A percentile compares a stretch with the other conserved stretches of the same genome.
Conservation (phyloP, 257 asterid genomes). For the Petrea volubilis region DNA sequence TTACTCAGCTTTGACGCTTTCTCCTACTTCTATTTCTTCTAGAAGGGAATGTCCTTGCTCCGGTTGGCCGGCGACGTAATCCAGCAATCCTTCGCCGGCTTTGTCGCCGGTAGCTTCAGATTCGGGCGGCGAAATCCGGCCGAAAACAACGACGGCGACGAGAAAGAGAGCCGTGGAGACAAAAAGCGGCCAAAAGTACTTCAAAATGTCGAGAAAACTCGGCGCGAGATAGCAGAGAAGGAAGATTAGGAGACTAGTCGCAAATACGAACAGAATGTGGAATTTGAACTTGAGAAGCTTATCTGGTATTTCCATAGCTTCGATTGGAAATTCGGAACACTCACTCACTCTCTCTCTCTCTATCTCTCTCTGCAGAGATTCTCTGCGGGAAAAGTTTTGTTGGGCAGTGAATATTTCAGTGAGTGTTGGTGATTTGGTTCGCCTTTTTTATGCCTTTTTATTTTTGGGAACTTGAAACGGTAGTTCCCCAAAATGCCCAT, state of each 20-base stretch:
- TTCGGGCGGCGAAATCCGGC: conserved; percentile 54
- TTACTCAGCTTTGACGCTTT: conserved; percentile 13
- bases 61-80: conserved; percentile 56
- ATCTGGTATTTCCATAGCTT: conserved; percentile 57
- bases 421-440: conserved; percentile 19
- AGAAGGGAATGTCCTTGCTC: conserved; percentile 32
- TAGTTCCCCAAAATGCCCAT: conserved; percentile 32
- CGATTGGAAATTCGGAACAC: conserved; percentile 12
- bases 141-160: conserved; percentile 47
- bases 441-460: conserved; percentile 10
- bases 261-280: conserved; percentile 38
- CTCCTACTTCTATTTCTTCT: conserved; percentile 2
- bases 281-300: conserved; percentile 55
- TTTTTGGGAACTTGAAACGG: conserved; percentile 9
- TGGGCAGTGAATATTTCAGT: conserved; percentile 26
- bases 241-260: conserved; percentile 19
- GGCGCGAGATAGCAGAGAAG: conserved; percentile 48
- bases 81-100: conserved; percentile 60
- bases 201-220: conserved; percentile 46
- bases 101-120: conserved; percentile 46
- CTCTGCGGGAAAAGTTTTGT: conserved; percentile 34
- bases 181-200: conserved; percentile 73
- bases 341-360: conserved; percentile 18
- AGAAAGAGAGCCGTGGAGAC: conserved; percentile 72
- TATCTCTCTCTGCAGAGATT: conserved; percentile 50